These are phyloP conservation scores for Discostella pseudostelligera DNA, from an alignment of 108 stramenopile species.

Conservation along the genomic window DNA sequence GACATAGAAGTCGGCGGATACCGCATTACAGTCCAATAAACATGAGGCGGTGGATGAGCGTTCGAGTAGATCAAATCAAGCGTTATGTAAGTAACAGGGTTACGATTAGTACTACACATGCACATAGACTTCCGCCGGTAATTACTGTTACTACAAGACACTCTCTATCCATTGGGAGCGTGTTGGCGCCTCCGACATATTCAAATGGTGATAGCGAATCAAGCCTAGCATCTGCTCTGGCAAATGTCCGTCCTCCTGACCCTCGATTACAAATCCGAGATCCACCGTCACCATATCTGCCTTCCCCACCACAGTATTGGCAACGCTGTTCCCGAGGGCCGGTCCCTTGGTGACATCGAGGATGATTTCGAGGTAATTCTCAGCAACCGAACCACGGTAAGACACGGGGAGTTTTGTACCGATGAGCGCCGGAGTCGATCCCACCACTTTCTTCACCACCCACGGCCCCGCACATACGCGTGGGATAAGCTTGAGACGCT, in stretches of 20 bases:
- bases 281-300: conserved; percentile 46
- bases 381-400: conserved; percentile 42
- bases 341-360: conserved; percentile 50
- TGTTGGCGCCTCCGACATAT: conserved; percentile 40
- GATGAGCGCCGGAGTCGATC: conserved; percentile 49
- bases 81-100: no score
- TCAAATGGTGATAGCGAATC: conserved; percentile 48
- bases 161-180: conserved; percentile 39
- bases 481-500: conserved; percentile 47
- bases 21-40: no score
- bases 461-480: conserved; percentile 44
- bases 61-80: no score
- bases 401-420: conserved; percentile 50
- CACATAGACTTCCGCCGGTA: no score
- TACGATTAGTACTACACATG: no score
- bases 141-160: no score
- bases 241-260: conserved; percentile 36
- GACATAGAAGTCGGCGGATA: no score
- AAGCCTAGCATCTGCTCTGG: conserved; percentile 51
- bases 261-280: conserved; percentile 54
- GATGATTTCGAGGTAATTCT: conserved; percentile 49
- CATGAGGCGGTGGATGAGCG: no score
- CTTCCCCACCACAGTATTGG: conserved; percentile 49
- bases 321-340: conserved; percentile 50
- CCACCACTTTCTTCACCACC: conserved; percentile 59